Conservation (phyloP, 768 basidiomycete genomes). For the Termitomyces sp. region DNA sequence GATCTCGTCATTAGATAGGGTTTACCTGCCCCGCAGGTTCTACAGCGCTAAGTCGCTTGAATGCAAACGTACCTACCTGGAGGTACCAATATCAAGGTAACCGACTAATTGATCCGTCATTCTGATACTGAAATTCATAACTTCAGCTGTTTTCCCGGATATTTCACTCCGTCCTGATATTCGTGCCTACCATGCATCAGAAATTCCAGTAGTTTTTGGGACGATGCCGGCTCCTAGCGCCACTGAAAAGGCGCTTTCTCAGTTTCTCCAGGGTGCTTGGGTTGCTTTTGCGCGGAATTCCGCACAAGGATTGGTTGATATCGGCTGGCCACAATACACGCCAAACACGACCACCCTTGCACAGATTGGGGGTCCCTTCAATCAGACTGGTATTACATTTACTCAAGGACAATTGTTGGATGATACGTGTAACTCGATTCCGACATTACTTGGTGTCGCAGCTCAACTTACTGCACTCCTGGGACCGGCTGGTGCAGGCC, state of each 20-base stretch:
- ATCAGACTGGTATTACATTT: slow-evolving; percentile 11
- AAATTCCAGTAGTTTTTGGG: slow-evolving; percentile 36
- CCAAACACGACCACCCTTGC: slow-evolving; percentile 15
- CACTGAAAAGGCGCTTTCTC: slow-evolving; percentile 23
- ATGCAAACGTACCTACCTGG: slow-evolving; percentile 20
- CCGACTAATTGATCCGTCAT: slow-evolving; percentile 3
- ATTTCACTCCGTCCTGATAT: slow-evolving; percentile 27
- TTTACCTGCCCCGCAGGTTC: slow-evolving; percentile 28
- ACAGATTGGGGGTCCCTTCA: slow-evolving; percentile 13
- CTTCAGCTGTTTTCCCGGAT: slow-evolving; percentile 30
- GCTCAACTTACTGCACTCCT: slow-evolving; percentile 9
- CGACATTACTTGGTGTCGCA: background rate
- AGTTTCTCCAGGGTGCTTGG: slow-evolving; percentile 33
- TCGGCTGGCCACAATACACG: slow-evolving; percentile 23
- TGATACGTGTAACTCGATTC: slow-evolving; percentile 7
- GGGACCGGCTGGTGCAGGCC: background rate
- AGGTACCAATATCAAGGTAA: slow-evolving; percentile 19
- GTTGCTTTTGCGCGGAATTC: slow-evolving; percentile 39
- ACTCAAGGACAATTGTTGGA: slow-evolving; percentile 15
- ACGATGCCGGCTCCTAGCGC: slow-evolving; percentile 23
- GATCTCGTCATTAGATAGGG: background rate
- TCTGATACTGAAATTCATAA: background rate
- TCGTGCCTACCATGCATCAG: slow-evolving; percentile 33
- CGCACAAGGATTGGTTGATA: slow-evolving; percentile 19
- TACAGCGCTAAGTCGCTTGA: slow-evolving; percentile 21